Conservation (phyloP, 805 yeast genomes). For the Schwanniomyces polymorphus region DNA sequence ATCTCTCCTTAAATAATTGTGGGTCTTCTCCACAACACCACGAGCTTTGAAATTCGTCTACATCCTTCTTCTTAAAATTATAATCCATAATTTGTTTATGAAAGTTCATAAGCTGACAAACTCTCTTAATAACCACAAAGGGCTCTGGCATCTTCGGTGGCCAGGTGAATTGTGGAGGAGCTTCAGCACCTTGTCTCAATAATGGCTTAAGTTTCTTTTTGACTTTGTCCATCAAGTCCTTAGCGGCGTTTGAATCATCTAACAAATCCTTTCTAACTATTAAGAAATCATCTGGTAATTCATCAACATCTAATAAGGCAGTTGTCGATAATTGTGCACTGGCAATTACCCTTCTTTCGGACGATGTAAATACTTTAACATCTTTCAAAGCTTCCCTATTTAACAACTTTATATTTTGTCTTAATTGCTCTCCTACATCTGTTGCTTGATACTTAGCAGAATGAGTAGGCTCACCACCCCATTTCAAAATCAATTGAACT, state of each 20-base stretch:
- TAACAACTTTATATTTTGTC: conserved; percentile 85
- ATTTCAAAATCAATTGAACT: conserved; percentile 91
- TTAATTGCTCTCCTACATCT: conserved; percentile 92
- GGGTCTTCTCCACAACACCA: conserved; percentile 99
- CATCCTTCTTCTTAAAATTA: conserved; percentile 70
- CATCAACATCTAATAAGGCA: conserved; percentile 54
- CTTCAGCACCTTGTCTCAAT: conserved; percentile 91
- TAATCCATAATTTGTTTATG: conserved; percentile 81
- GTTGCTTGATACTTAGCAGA: conserved; percentile 93
- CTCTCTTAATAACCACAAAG: conserved; percentile 87
- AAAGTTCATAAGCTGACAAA: conserved; percentile 92
- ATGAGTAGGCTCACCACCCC: conserved; percentile 99
- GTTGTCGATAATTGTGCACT: conserved; percentile 87
- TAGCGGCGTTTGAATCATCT: conserved; percentile 98
- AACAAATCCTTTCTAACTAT: conserved; percentile 84
- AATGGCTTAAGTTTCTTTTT: conserved; percentile 94
- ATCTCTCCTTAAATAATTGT: conserved; percentile 82
- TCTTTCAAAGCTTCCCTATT: conserved; percentile 83
- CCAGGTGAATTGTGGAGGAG: conserved; percentile 98
- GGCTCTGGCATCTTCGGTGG: conserved; percentile 99
- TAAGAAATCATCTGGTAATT: conserved; percentile 72
- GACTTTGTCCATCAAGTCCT: conserved; percentile 95
- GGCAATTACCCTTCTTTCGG: conserved; percentile 92
- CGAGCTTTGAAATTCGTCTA: conserved; percentile 62
- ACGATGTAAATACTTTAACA: conserved; percentile 83